Percentiles rank a stretch among this genome's conserved stretches.
Conservation (phyloP, 495 filamentous ascomycete species). For the Cetradonia linearis region DNA sequence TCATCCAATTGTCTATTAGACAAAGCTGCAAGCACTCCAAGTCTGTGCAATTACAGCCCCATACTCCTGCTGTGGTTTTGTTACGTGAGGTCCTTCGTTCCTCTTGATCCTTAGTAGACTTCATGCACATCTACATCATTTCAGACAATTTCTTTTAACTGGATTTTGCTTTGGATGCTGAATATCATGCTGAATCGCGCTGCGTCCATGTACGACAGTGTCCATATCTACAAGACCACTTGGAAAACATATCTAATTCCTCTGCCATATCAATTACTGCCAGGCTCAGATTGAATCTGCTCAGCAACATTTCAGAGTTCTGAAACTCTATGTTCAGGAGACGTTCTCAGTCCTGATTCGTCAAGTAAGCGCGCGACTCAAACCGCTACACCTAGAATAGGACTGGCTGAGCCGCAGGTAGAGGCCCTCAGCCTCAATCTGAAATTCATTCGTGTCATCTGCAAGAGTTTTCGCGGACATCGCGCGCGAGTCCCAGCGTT, state of each 20-base stretch:
- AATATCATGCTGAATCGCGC: background rate
- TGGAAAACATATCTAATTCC: too few relatives aligned
- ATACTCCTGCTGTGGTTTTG: background rate
- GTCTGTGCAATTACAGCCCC: background rate
- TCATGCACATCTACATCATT: background rate
- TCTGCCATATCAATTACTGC: too few relatives aligned
- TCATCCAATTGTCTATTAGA: background rate
- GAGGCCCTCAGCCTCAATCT: background rate
- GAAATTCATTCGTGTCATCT: background rate
- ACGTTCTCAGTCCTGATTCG: background rate
- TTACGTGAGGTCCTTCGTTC: background rate
- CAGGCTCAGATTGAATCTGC: background rate
- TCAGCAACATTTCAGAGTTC: background rate
- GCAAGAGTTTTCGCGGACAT: background rate
- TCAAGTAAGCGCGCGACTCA: conserved; percentile 4
- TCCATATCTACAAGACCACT: too few relatives aligned
- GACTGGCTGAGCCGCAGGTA: background rate
- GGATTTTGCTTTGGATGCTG: background rate
- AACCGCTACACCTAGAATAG: background rate
- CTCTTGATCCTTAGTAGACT: background rate
- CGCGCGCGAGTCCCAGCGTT: background rate
- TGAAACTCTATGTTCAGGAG: background rate
- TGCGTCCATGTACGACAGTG: too few relatives aligned
- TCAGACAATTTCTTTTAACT: background rate
- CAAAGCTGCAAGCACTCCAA: background rate